phyloP scores from a whole-genome alignment of 2,329 filamentous ascomycete genomes.

The Aspergillus sp. region DNA sequence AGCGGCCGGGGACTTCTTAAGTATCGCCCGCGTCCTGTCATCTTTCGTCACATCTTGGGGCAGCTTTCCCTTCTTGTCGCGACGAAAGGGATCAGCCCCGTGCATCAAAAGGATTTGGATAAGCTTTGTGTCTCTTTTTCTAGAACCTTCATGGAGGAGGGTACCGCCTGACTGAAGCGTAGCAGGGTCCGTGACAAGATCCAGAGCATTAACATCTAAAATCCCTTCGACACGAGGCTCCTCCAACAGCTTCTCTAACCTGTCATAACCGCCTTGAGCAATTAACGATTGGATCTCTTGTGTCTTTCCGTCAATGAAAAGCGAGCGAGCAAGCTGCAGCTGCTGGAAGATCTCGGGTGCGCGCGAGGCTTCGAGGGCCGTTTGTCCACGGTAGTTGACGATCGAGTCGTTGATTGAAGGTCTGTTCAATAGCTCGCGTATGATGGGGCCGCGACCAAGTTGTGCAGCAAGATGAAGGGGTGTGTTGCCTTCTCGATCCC shows the following conservation, averaged over 20 bases:
- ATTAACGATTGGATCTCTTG: conserved; percentile 81
- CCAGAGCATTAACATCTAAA: conserved; percentile 87
- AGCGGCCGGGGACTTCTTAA: conserved; percentile 92
- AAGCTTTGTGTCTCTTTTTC: conserved; percentile 80
- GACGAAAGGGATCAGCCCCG: conserved; percentile 91
- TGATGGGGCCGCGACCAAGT: conserved; percentile 76
- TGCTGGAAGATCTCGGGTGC: conserved; percentile 96
- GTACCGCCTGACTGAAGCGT: conserved; percentile 86
- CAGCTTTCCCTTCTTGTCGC: conserved; percentile 91
- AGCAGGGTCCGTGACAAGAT: conserved; percentile 76
- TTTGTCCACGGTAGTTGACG: conserved; percentile 78
- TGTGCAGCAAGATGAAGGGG: conserved; percentile 83
- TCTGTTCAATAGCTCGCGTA: conserved; percentile 80
- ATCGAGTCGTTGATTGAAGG: conserved; percentile 84
- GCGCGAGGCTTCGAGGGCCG: conserved; percentile 83
- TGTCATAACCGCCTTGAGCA: conserved; percentile 69
- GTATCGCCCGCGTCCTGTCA: conserved; percentile 79
- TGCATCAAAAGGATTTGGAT: conserved; percentile 90
- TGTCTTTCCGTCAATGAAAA: conserved; percentile 85
- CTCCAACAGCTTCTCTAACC: conserved; percentile 75
- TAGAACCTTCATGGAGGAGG: conserved; percentile 86
- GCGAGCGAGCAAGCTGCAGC: conserved; percentile 82
- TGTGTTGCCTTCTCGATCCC: conserved; percentile 92
- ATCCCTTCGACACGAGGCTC: conserved; percentile 83
- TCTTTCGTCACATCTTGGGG: conserved; percentile 97